These are phyloP conservation scores for Proliferodiscus dingleyae DNA, from an alignment of 2,329 filamentous ascomycete genomes.

Conservation along the genomic window DNA sequence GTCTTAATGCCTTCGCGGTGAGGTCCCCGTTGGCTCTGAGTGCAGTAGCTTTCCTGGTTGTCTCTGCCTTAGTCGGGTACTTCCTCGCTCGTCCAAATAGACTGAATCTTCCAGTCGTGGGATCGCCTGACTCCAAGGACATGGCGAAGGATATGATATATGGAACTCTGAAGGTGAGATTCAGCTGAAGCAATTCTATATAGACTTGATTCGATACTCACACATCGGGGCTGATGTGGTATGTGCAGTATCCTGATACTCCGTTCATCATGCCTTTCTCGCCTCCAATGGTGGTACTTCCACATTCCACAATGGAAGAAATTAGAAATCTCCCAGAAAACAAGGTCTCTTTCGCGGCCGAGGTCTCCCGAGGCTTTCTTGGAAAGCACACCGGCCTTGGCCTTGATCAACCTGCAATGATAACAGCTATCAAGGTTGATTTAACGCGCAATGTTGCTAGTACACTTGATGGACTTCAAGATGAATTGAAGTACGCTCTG, in stretches of 20 bases:
- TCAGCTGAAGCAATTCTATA: slow-evolving; percentile 8
- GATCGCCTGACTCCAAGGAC: neutral
- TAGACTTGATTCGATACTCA: too few species aligned
- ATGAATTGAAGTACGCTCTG: slow-evolving; percentile 21
- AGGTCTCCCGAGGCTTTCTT: slow-evolving; percentile 11
- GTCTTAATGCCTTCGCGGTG: neutral
- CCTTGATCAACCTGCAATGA: slow-evolving; percentile 6
- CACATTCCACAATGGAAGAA: slow-evolving; percentile 19
- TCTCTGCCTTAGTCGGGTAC: neutral
- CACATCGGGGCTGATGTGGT: neutral
- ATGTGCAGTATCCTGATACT: slow-evolving; percentile 16
- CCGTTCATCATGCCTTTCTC: slow-evolving; percentile 14
- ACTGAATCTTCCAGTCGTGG: slow-evolving; percentile 5
- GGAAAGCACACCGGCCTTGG: slow-evolving; percentile 22
- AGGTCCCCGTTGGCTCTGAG: neutral
- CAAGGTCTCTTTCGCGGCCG: slow-evolving; percentile 19
- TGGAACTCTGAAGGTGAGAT: slow-evolving; percentile 4
- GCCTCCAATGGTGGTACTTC: slow-evolving; percentile 23
- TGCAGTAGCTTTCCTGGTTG: neutral
- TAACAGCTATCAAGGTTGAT: slow-evolving; percentile 21
- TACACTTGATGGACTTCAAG: slow-evolving; percentile 19
- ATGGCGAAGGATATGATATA: neutral
- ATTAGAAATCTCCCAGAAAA: slow-evolving; percentile 22
- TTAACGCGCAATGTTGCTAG: slow-evolving; percentile 21
- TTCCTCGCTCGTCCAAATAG: slow-evolving; percentile 1